These are phyloP conservation scores for Fusarium brachygibbosum DNA, from an alignment of 2,329 filamentous ascomycete species.

Conservation along the genomic window DNA sequence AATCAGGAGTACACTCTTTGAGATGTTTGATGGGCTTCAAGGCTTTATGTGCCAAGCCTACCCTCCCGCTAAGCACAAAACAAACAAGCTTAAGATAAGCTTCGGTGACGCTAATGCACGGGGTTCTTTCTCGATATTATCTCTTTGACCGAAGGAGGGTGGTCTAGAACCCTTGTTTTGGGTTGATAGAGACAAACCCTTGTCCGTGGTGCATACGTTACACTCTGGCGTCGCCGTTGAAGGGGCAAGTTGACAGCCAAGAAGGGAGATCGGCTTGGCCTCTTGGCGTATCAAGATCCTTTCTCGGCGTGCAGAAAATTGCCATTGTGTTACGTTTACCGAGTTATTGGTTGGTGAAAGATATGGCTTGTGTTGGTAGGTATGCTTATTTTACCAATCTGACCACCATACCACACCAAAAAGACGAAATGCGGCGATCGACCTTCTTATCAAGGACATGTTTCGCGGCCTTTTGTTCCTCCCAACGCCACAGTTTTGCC, in stretches of 20 bases:
- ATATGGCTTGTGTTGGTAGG: no score
- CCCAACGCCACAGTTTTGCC: constrained; percentile 21
- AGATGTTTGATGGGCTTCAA: neutral
- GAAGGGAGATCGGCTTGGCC: constrained; percentile 1
- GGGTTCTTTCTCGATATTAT: constrained; percentile 29
- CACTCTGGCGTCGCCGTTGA: neutral
- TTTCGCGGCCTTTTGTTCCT: constrained; percentile 26
- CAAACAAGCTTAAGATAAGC: constrained; percentile 37
- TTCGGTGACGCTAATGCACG: constrained; percentile 17
- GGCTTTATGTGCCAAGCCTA: constrained; percentile 26
- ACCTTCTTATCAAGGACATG: constrained; percentile 35
- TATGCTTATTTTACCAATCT: constrained; percentile 7
- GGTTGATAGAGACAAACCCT: neutral
- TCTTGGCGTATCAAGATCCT: constrained; percentile 4
- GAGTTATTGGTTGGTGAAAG: neutral
- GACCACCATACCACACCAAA: constrained; percentile 20
- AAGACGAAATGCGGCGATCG: neutral
- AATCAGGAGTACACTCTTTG: neutral
- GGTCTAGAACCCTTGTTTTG: constrained; percentile 22
- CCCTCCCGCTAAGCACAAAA: neutral
- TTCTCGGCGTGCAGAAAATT: neutral
- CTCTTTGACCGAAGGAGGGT: constrained; percentile 20
- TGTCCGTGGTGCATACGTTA: constrained; percentile 7
- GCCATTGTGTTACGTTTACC: neutral
- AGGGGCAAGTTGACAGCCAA: neutral